Evolutionary conservation across 495 filamentous ascomycete species (phyloP).

Genomic region (Amorphotheca resinae): DNA sequence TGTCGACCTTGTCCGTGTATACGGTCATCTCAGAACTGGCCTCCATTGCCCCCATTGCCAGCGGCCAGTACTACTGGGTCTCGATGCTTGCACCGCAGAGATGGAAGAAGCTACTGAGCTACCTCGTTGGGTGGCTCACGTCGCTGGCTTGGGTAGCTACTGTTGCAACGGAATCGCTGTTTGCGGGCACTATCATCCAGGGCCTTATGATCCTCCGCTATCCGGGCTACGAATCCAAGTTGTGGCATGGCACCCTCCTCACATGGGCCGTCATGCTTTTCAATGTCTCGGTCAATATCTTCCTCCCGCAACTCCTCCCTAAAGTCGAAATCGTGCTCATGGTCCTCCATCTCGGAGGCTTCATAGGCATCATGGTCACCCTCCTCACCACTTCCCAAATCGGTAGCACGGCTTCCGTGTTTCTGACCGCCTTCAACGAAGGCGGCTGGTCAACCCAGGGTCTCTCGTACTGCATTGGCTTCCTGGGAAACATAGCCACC

Average conservation of each 20-base stretch:
- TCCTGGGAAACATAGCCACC: conserved; percentile 7
- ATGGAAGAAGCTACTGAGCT: conserved; percentile 31
- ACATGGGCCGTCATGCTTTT: conserved; percentile 31
- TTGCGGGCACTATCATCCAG: conserved; percentile 33
- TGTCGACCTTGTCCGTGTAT: conserved; percentile 33
- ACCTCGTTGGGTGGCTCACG: conserved; percentile 29
- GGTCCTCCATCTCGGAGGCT: conserved; percentile 23
- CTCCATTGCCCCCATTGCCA: conserved; percentile 26
- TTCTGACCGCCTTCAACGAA: conserved; percentile 26
- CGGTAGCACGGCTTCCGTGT: conserved; percentile 30
- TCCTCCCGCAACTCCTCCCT: conserved; percentile 26
- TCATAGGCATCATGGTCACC: conserved; percentile 28
- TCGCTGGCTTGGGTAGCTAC: conserved; percentile 23
- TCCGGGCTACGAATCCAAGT: conserved; percentile 24
- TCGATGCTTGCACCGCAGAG: conserved; percentile 29
- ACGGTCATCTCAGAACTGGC: conserved; percentile 35
- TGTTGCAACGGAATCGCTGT: conserved; percentile 25
- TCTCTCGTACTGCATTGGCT: conserved; percentile 26
- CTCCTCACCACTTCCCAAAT: conserved; percentile 29
- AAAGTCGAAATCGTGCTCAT: conserved; percentile 26
- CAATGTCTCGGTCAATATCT: conserved; percentile 31
- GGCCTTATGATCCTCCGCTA: conserved; percentile 33
- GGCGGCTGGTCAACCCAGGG: conserved; percentile 32
- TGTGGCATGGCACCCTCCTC: conserved; percentile 38
- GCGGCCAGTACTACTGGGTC: conserved; percentile 37